Evolutionary conservation across 495 filamentous ascomycete genomes (phyloP).

Genomic region (Talaromyces stipitatus): DNA sequence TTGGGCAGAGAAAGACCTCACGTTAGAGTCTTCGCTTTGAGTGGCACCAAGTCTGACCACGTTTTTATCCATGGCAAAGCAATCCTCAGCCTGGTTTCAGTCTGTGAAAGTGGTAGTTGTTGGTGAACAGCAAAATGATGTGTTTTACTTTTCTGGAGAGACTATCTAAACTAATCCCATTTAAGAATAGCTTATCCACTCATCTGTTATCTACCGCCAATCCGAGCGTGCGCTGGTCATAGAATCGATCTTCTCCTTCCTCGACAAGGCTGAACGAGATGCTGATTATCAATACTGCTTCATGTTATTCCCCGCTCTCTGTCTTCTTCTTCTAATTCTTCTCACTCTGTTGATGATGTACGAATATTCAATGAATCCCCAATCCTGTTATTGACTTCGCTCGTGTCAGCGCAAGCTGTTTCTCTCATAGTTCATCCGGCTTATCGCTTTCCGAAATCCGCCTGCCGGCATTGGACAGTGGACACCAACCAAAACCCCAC

Average conservation of each 20-base stretch:
- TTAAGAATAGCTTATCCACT: not conserved
- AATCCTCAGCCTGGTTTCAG: not conserved
- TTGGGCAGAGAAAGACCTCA: not conserved
- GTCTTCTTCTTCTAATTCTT: not conserved
- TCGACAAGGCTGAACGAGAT: not conserved
- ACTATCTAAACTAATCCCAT: not conserved
- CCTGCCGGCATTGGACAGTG: not conserved
- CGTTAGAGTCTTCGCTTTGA: not conserved
- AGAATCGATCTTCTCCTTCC: not conserved
- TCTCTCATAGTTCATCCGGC: not conserved
- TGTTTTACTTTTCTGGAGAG: not conserved
- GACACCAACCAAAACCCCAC: not conserved
- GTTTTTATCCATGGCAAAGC: not conserved
- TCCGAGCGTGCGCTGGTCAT: not conserved
- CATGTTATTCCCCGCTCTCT: not conserved
- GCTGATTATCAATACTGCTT: not conserved
- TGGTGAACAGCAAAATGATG: not conserved
- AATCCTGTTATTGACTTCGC: not conserved
- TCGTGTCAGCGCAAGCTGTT: not conserved
- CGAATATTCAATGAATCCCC: not conserved
- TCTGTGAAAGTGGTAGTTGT: not conserved
- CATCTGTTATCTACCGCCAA: conserved; percentile 1
- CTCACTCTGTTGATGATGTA: not conserved
- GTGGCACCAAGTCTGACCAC: too few species aligned
- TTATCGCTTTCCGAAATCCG: not conserved